Conservation (phyloP, 2,329 filamentous ascomycete species). For the Fusarium neocosmosporiellum region DNA sequence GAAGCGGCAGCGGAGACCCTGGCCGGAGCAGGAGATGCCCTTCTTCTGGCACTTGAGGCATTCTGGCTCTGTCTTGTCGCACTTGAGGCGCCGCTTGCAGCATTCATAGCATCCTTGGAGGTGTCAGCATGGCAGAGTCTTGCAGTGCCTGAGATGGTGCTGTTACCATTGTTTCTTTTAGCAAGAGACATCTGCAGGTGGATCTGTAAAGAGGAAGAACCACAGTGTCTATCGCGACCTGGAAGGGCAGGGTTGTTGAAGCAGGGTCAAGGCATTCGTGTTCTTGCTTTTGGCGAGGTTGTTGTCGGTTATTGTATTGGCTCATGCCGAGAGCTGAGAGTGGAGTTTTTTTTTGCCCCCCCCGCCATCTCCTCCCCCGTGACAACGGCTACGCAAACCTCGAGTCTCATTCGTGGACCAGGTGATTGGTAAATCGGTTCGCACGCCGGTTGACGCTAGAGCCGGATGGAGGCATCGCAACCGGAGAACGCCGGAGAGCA, state of each 20-base stretch:
- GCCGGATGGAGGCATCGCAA: not conserved
- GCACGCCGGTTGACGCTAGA: not conserved
- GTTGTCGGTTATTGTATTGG: slow-evolving; percentile 1
- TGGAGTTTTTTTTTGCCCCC: not conserved
- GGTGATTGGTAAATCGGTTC: not conserved
- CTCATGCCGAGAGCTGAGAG: not conserved
- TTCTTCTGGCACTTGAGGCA: slow-evolving; percentile 54
- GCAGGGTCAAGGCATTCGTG: not conserved
- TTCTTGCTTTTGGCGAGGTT: not conserved
- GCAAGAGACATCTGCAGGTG: slow-evolving; percentile 40
- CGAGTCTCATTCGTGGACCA: not conserved
- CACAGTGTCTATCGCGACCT: not conserved
- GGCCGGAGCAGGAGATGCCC: slow-evolving; percentile 52
- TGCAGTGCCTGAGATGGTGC: not conserved
- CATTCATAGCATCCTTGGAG: slow-evolving; percentile 52
- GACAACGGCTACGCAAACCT: slow-evolving; percentile 7
- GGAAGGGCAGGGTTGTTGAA: not conserved
- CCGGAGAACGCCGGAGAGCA: not conserved
- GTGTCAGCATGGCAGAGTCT: not conserved
- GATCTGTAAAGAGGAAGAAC: not conserved
- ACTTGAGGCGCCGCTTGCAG: slow-evolving; percentile 51
- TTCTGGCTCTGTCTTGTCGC: slow-evolving; percentile 52
- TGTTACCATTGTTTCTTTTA: slow-evolving; percentile 43
- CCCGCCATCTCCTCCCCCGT: slow-evolving; percentile 5
- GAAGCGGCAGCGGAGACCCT: slow-evolving; percentile 51